These are phyloP conservation scores for Dothidotthia symphoricarpi DNA, from an alignment of 2,329 filamentous ascomycete species.

Conservation along the genomic window DNA sequence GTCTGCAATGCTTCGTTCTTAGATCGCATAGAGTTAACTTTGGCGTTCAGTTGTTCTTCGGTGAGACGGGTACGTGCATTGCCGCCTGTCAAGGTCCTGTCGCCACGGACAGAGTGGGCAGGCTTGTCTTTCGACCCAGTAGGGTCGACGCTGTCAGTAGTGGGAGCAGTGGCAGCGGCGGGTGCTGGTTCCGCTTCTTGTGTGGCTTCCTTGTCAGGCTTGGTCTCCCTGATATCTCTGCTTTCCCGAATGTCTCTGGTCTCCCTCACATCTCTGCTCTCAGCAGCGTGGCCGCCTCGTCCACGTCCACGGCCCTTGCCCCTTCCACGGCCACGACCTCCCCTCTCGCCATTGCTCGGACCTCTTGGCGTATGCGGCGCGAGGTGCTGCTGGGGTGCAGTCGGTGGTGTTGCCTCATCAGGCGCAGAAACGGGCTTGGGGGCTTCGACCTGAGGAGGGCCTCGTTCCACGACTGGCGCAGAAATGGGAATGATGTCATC, in stretches of 20 bases:
- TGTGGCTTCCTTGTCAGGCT: conserved; percentile 15
- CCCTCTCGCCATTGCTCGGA: conserved; percentile 28
- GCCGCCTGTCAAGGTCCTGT: conserved; percentile 36
- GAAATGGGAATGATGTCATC: conserved; percentile 51
- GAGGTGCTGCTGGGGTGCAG: conserved; percentile 21
- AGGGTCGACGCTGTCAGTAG: conserved; percentile 13
- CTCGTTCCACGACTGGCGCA: conserved; percentile 43
- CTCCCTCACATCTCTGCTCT: background rate
- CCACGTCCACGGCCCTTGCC: conserved; percentile 25
- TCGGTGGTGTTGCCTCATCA: conserved; percentile 17
- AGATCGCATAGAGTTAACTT: conserved; percentile 61
- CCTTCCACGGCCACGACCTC: conserved; percentile 26
- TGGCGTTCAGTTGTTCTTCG: conserved; percentile 61
- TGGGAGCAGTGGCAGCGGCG: conserved; percentile 7
- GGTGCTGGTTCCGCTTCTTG: conserved; percentile 22
- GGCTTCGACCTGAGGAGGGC: conserved; percentile 18
- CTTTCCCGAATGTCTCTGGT: conserved; percentile 15
- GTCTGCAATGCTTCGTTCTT: conserved; percentile 60
- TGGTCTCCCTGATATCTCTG: conserved; percentile 7
- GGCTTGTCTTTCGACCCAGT: conserved; percentile 25
- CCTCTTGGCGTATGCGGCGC: conserved; percentile 27
- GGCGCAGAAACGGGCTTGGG: conserved; percentile 22
- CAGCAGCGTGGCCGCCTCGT: conserved; percentile 14
- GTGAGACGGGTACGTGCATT: conserved; percentile 50
- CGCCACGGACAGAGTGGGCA: conserved; percentile 34